Evolutionary conservation across 495 filamentous ascomycete species (phyloP), one percentile per base, ranked within the genome.

Genomic region (Rhypophila decipiens): DNA sequence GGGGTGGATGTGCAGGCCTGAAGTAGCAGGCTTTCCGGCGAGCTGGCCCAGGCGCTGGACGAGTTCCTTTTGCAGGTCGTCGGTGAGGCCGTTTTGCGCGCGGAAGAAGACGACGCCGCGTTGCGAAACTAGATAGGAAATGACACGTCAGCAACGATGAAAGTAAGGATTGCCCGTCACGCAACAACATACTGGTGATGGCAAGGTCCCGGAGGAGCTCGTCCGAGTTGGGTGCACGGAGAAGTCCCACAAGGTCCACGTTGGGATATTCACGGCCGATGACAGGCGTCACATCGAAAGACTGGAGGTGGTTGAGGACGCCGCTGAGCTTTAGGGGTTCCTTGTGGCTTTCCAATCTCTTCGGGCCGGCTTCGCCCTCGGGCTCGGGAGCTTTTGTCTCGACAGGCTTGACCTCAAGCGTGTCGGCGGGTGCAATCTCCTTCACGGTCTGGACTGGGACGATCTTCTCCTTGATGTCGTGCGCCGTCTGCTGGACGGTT

Each of bases 31-130:
- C 57, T 86, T 85, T 49, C 84, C 85, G 2, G 79, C 72, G 7
- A 83, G 70, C 53, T 81, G 64, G 11, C 85, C 85, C 0, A 90
- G 75, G 2, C 76, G 71, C 43, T 85, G 74, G 2, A 77, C 71
- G 0, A 90, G 74, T 47, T 83, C 75, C 56, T 90, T 90, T 50
- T 86, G 81, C 17, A 80, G 66, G 15, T 83, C 76, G 51, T 85
- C 73, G 52, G 73, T 73, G 7, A 87, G 61, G 43, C 68, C 74
- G 60, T 88, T 77, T 53, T 90, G 87, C 29, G 78, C 74, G 22
- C 86, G 83, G 69, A 93, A 88, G 71, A 88, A 89, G 34, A 90
- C 87, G 0, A 93, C 87, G 2, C 86, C 85, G 0, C 86, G 79
- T 52, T 84, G 80, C 13, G 86, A 90, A 54, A 93, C 86, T 90